Percentiles rank a stretch among this genome's conserved stretches.
Conservation (phyloP, 164 flowering plant genomes). For the Paratinospora sagittata region DNA sequence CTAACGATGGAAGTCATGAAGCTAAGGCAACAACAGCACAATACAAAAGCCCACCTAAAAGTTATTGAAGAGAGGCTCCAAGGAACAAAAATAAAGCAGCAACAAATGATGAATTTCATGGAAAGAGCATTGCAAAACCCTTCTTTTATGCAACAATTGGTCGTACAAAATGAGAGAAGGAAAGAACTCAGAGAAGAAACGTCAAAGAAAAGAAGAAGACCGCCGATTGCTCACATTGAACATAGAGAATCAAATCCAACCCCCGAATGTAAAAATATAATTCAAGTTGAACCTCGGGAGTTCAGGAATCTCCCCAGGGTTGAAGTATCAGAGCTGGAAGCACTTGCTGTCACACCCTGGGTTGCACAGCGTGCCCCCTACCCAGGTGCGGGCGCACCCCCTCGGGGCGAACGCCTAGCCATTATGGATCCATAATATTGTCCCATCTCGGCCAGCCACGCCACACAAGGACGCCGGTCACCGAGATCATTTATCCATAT, state of each 20-base stretch:
- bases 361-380: no score
- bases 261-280: constrained; percentile 10
- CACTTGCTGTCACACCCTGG: no score
- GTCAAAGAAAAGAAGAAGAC: constrained; percentile 48
- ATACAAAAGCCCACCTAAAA: constrained; percentile 33
- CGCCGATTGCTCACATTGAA: constrained; percentile 35
- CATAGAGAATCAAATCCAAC: constrained; percentile 13
- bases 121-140: constrained; percentile 69
- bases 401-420: no score
- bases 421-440: no score
- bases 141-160: constrained; percentile 44
- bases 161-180: constrained; percentile 43
- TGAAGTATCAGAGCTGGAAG: constrained; percentile 38
- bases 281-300: constrained; percentile 25
- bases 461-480: no score
- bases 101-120: constrained; percentile 71
- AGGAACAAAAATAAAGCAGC: constrained; percentile 60
- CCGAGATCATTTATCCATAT: no score
- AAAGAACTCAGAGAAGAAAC: constrained; percentile 47
- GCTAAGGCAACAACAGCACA: constrained; percentile 72
- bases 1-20: constrained; percentile 57
- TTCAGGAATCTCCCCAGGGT: constrained; percentile 21
- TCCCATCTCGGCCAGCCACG: no score
- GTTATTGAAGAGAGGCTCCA: constrained; percentile 48
- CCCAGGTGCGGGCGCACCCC: no score